Evolutionary conservation across 306 rosid species (phyloP).

Genomic region (Potentilla sterilis): DNA sequence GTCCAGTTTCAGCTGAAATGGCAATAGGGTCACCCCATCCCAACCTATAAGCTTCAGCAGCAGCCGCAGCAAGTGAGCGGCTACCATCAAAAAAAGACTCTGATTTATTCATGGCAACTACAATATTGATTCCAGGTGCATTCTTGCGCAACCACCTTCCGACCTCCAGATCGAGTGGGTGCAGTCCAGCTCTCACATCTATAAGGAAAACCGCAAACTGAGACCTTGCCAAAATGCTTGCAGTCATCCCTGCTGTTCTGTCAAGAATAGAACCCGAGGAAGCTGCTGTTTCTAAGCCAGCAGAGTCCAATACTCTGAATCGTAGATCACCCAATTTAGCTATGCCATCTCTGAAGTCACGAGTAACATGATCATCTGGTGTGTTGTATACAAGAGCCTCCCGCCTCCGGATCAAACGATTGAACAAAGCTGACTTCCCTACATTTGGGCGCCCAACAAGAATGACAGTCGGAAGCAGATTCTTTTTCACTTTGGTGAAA

Average conservation of each 20-base stretch:
- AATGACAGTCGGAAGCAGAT: constrained; percentile 56
- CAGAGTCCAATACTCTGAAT: constrained; percentile 86
- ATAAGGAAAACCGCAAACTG: constrained; percentile 73
- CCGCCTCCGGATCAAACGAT: constrained; percentile 80
- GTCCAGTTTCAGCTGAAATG: constrained; percentile 91
- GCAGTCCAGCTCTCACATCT: constrained; percentile 88
- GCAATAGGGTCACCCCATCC: constrained; percentile 97
- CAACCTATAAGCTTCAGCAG: constrained; percentile 60
- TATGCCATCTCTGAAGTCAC: constrained; percentile 85
- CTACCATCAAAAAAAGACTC: constrained; percentile 65
- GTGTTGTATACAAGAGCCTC: constrained; percentile 96
- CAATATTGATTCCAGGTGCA: constrained; percentile 67
- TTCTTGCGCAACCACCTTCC: constrained; percentile 83
- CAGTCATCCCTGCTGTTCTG: constrained; percentile 81
- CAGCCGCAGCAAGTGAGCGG: constrained; percentile 55
- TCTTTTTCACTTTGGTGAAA: constrained; percentile 53
- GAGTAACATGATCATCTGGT: constrained; percentile 89
- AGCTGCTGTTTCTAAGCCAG: constrained; percentile 81
- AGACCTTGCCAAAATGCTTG: constrained; percentile 55
- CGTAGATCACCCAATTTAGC: constrained; percentile 87
- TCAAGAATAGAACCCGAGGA: constrained; percentile 80
- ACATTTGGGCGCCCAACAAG: constrained; percentile 72
- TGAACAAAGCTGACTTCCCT: constrained; percentile 70
- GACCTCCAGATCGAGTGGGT: constrained; percentile 84
- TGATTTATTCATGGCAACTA: constrained; percentile 80